These are phyloP conservation scores for Olyra latifolia DNA, from an alignment of 176 grass and related monocot genomes.

Conservation along the genomic window DNA sequence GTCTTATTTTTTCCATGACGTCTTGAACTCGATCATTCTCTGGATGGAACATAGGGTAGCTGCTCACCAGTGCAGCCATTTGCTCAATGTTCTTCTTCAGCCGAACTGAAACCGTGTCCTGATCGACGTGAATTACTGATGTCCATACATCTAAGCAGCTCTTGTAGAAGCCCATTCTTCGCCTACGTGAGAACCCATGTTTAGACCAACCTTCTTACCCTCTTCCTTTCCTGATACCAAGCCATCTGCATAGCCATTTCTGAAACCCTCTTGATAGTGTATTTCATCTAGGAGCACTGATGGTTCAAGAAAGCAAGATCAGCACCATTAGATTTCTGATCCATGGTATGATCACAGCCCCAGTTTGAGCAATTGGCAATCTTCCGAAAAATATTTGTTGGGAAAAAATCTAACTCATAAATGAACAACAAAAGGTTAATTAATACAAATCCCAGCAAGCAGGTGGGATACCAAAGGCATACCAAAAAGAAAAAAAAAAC, in stretches of 20 bases:
- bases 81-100: slow-evolving; percentile 45
- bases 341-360: slow-evolving; percentile 20
- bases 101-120: slow-evolving; percentile 30
- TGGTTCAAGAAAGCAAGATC: slow-evolving; percentile 39
- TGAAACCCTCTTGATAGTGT: slow-evolving; percentile 46
- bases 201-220: slow-evolving; percentile 42
- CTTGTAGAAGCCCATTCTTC: slow-evolving; percentile 67
- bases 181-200: slow-evolving; percentile 45
- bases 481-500: neutral
- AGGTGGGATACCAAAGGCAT: neutral
- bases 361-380: neutral
- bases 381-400: neutral
- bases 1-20: slow-evolving; percentile 43
- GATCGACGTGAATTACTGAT: slow-evolving; percentile 24
- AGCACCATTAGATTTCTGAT: slow-evolving; percentile 7
- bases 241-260: slow-evolving; percentile 55
- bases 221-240: slow-evolving; percentile 56
- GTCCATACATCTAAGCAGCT: slow-evolving; percentile 57
- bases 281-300: slow-evolving; percentile 48
- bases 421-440: neutral
- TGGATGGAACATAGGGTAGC: slow-evolving; percentile 47
- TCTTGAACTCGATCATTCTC: slow-evolving; percentile 59
- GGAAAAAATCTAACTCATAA: neutral
- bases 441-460: neutral
- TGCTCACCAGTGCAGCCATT: slow-evolving; percentile 34